Percentiles rank a stretch among this genome's conserved stretches.
These are phyloP conservation scores for Penicillium chermesinum DNA, from an alignment of 495 filamentous ascomycete genomes.

Conservation along the genomic window DNA sequence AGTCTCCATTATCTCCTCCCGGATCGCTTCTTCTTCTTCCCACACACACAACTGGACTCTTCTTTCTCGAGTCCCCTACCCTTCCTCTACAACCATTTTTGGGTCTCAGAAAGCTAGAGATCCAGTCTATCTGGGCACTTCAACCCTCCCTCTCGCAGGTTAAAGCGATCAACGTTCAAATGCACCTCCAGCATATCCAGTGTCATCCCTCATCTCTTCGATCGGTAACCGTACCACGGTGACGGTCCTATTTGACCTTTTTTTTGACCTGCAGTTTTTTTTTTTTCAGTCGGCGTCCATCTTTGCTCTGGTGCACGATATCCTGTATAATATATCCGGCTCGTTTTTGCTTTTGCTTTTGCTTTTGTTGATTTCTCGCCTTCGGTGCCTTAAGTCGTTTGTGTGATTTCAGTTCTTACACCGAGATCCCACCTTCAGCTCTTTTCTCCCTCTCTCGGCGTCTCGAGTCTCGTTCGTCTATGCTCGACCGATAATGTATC, in stretches of 20 bases:
- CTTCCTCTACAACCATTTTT: neutral
- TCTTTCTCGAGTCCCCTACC: neutral
- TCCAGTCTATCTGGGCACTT: neutral
- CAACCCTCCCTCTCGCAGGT: conserved; percentile 14
- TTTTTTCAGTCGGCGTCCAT: conserved; percentile 31
- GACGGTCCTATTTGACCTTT: conserved; percentile 34
- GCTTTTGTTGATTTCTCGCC: conserved; percentile 16
- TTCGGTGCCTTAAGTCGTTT: conserved; percentile 18
- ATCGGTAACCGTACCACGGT: conserved; percentile 43
- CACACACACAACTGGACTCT: conserved; percentile 2
- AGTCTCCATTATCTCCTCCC: neutral
- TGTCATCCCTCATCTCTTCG: conserved; percentile 41
- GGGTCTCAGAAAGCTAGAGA: neutral
- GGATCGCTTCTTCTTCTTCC: neutral
- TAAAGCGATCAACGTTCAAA: conserved; percentile 43
- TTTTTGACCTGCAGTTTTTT: conserved; percentile 8
- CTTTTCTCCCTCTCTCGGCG: conserved; percentile 1
- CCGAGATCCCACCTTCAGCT: neutral
- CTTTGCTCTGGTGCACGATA: conserved; percentile 40
- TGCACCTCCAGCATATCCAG: conserved; percentile 41
- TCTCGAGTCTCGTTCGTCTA: conserved; percentile 15
- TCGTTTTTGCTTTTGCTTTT: conserved; percentile 25
- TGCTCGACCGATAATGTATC: conserved; percentile 49
- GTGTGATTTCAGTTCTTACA: conserved; percentile 1
- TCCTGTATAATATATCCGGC: conserved; percentile 48